phyloP scores from a whole-genome alignment of 148 eudicot genomes.

The Nyssa sinensis region DNA sequence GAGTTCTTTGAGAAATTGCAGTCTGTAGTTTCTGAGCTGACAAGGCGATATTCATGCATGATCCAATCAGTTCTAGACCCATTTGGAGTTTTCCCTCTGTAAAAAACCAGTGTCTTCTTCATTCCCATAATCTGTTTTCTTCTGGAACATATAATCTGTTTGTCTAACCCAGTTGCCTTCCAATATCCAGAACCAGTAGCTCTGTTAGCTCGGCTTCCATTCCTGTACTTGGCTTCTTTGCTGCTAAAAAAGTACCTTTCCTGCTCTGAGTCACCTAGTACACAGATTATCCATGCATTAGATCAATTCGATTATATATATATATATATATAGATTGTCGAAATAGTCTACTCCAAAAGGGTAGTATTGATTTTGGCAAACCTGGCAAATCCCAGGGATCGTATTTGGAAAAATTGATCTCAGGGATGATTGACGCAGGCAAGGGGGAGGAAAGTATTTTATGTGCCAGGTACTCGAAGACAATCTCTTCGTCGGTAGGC shows the following conservation, averaged over 20 bases:
- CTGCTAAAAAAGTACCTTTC: conserved; percentile 40
- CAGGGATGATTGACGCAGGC: conserved; percentile 53
- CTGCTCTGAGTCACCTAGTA: conserved; percentile 30
- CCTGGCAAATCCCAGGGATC: conserved; percentile 62
- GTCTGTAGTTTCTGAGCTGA: conserved; percentile 1
- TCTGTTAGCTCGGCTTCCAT: conserved; percentile 18
- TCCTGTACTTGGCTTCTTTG: conserved; percentile 24
- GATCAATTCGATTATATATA: too few relatives aligned
- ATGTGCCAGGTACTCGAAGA: conserved; percentile 39
- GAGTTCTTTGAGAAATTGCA: not conserved
- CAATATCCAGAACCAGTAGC: conserved; percentile 38
- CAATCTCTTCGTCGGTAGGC: conserved; percentile 53
- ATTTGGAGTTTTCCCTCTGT: conserved; percentile 43
- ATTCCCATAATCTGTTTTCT: conserved; percentile 39
- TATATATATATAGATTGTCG: too few relatives aligned
- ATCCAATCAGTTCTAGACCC: conserved; percentile 52
- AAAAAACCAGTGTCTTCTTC: conserved; percentile 51
- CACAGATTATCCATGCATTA: not conserved
- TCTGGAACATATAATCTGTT: conserved; percentile 31
- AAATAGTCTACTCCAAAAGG: too few relatives aligned
- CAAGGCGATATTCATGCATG: conserved; percentile 68
- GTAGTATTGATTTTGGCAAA: conserved; percentile 3
- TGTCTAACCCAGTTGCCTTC: conserved; percentile 35
- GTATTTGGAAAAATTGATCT: conserved; percentile 24
- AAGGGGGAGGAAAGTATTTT: conserved; percentile 40